Percentiles rank a stretch among this genome's conserved stretches.
Evolutionary conservation across 768 basidiomycete genomes (phyloP).

Genomic region (Chalciporus chontae): DNA sequence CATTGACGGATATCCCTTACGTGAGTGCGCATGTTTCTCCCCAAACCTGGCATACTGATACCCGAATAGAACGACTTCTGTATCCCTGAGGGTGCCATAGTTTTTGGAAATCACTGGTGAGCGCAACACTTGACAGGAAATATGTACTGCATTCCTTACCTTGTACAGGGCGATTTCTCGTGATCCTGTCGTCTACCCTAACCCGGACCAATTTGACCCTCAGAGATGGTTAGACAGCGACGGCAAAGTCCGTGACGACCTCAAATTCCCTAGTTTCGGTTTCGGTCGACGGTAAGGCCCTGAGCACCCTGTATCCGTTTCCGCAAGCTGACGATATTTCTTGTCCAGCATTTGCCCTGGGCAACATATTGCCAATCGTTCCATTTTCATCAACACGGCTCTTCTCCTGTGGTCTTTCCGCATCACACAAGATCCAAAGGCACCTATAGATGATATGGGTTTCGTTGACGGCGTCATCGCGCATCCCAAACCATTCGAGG

Average conservation of each 20-base stretch:
- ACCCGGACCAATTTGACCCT: constrained; percentile 58
- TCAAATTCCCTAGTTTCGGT: constrained; percentile 53
- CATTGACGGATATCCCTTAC: constrained; percentile 63
- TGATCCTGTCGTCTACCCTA: constrained; percentile 54
- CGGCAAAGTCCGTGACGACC: constrained; percentile 45
- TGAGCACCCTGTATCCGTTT: neutral
- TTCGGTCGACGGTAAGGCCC: constrained; percentile 43
- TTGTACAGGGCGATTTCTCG: constrained; percentile 48
- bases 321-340: neutral
- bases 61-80: constrained; percentile 30
- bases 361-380: constrained; percentile 56
- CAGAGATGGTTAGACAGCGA: constrained; percentile 48
- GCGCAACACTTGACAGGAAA: neutral
- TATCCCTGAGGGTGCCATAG: constrained; percentile 35
- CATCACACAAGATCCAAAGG: constrained; percentile 45
- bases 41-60: neutral
- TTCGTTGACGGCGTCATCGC: constrained; percentile 64
- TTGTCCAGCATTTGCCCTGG: constrained; percentile 60
- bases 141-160: neutral
- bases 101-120: constrained; percentile 37
- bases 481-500: constrained; percentile 61
- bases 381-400: constrained; percentile 63
- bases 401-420: constrained; percentile 65
- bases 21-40: constrained; percentile 29
- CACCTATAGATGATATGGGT: constrained; percentile 57